Conservation (phyloP, 768 basidiomycete genomes). For the Ephemerocybe angulata region DNA sequence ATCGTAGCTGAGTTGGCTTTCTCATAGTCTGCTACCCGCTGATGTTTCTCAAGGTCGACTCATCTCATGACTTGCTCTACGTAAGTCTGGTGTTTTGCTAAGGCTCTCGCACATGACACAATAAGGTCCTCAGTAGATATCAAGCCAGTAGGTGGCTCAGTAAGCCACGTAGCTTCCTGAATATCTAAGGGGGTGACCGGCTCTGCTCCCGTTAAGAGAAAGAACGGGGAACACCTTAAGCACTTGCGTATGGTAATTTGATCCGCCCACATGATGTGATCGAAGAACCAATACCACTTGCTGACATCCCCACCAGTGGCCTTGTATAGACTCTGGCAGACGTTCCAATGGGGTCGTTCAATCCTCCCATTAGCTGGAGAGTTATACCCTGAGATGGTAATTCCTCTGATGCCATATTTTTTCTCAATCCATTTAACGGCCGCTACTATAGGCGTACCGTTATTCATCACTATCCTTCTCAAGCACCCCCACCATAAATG, state of each 20-base stretch:
- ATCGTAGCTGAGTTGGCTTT: constrained; percentile 3
- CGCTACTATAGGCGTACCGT: constrained; percentile 21
- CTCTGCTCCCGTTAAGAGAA: constrained; percentile 28
- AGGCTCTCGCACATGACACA: constrained; percentile 15
- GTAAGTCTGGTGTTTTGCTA: constrained; percentile 18
- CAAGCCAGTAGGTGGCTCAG: constrained; percentile 13
- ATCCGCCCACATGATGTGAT: constrained; percentile 33
- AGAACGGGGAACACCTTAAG: constrained; percentile 27
- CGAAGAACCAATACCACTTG: constrained; percentile 28
- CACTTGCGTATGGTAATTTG: constrained; percentile 20
- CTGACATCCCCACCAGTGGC: constrained; percentile 19
- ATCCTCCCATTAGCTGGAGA: constrained; percentile 19
- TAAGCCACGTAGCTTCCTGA: constrained; percentile 25
- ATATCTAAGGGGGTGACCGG: constrained; percentile 27
- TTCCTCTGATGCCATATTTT: constrained; percentile 20
- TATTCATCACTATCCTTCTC: constrained; percentile 38
- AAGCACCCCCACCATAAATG: constrained; percentile 37
- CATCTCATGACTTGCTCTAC: constrained; percentile 17
- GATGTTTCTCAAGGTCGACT: constrained; percentile 10
- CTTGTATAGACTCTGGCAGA: constrained; percentile 19
- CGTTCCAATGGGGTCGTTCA: constrained; percentile 19
- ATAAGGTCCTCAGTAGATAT: constrained; percentile 20
- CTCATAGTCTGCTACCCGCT: constrained; percentile 22
- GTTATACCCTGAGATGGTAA: constrained; percentile 20
- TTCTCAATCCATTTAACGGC: constrained; percentile 16